These are phyloP conservation scores for Vigna angularis DNA, from an alignment of 306 rosid species.

Conservation along the genomic window DNA sequence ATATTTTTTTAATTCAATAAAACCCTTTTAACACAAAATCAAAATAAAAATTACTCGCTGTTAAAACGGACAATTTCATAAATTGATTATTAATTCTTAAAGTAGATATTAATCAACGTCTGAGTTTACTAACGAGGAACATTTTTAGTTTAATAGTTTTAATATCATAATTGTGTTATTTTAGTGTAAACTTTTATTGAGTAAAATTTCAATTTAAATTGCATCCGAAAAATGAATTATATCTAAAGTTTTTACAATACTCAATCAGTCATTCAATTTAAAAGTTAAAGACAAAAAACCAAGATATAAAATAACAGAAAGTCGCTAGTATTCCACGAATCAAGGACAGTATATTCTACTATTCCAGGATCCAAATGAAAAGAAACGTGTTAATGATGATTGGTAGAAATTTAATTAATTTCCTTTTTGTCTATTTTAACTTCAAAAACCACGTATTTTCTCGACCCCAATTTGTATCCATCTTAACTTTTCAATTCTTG, in stretches of 20 bases:
- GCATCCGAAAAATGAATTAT: neutral
- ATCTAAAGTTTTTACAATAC: neutral
- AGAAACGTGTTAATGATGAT: neutral
- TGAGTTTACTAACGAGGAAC: no score
- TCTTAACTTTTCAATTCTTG: neutral
- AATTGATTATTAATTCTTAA: no score
- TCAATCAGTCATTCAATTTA: neutral
- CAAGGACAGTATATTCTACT: neutral
- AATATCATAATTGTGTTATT: neutral
- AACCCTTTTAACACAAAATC: no score
- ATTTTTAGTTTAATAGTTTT: no score
- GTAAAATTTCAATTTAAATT: neutral
- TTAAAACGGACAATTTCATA: no score
- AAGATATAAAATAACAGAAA: neutral
- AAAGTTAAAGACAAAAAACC: neutral
- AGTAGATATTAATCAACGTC: no score
- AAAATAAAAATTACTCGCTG: no score
- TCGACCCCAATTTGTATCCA: neutral
- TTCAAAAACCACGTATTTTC: neutral
- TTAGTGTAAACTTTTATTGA: neutral
- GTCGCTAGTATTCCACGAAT: neutral
- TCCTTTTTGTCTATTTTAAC: neutral
- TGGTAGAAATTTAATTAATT: conserved; percentile 4
- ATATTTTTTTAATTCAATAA: no score
- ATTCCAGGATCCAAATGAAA: neutral